Evolutionary conservation across 73 alveolate species (phyloP), one percentile per base, ranked within the genome.

Genomic region (Urostyla sp.): DNA sequence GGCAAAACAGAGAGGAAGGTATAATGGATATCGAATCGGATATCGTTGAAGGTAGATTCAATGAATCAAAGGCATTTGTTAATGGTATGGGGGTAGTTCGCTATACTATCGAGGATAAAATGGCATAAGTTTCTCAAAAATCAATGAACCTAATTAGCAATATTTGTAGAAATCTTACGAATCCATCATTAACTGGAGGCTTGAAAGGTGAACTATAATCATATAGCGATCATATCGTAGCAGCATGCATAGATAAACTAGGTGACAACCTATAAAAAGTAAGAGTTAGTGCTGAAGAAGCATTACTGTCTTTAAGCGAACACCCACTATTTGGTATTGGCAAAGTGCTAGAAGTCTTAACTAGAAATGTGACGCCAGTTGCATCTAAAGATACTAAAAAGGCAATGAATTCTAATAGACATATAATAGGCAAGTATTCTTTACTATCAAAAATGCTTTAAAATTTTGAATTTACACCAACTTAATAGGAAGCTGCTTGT

Each of bases 1-100:
- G 99, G 99, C 88, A 87, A 72, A 82, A 63, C 32, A 89, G 97
- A 84, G 98, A 95, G 75, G 87, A 54, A 20, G 99, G 98, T 0
- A 76, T 92, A n/a, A 73, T 28, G 20, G 31, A 87, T 45, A 87
- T 56, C 20, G 85, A 73, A 30, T 72, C 77, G 49, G 90, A 83
- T 72, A 67, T 92, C 16, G 37, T 44, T 1, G 87, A 91, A 48
- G 90, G 90, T 6, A 79, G 85, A 48, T 31, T 79, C 45, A 16
- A 60, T 30, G 67, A 83, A 44, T 77, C 80, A 28, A 89, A 88
- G 2, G 92, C 75, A 38, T 77, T 83, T 37, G 85, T 73, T 6
- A 73, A 73, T 51, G 85, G 85, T 10, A 45, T 94, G 8, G 98
- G 97, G 18, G 98, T 95, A 32, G 90, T 94, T 23, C 60, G 94